Base-by-base conservation (phyloP, 306 rosid species). In the Inga leiocalycina region DNA sequence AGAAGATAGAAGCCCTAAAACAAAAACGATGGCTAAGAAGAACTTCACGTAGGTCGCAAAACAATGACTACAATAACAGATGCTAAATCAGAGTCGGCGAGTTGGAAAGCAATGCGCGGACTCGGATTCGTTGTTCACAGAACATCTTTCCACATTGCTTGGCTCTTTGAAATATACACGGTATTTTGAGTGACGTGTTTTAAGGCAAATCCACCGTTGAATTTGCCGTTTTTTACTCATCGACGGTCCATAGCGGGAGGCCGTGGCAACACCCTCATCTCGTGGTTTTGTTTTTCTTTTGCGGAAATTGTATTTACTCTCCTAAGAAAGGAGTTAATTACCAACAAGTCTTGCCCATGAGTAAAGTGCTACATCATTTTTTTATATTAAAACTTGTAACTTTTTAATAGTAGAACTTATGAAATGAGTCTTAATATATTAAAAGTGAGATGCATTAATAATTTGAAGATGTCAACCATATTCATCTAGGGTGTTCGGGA, bases 1-100 rank as follows among this genome's bases (percentile, higher is more conserved):
- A 73, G 78, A 81, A 49, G 70, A 68, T 80, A 49, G 67, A 80
- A 78, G 74, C 74, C 79, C 78, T 66, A 72, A 45, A 72, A 13
- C 54, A 22, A 43, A 41, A 10, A 22, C 10, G 54, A n/a, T 20
- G 75, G 52, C 27, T 20, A 67, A 17, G 71, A 66, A 32, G 46
- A 67, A 69, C 35, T 44, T 65, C 16, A 43, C 35, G 56, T 35
- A 11, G 20, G 20, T 72, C 76, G 39, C 22, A 72, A 71, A 43
- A 44, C 56, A 19, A 69, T 5, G 74, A 19, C 34, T 41, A 70
- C 19, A 4, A 71, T 22, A 71, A n/a, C 75, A 43, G 27, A 30
- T 4, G 56, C 75, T 32, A 43, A 16, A 72, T 24, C 22, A 46
- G 22, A n/a, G 35, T 10, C 2, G 56, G 37, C 19, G 37, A 72